phyloP scores from a whole-genome alignment of 2,329 filamentous ascomycete genomes.

The Phyllosticta citriasiana region DNA sequence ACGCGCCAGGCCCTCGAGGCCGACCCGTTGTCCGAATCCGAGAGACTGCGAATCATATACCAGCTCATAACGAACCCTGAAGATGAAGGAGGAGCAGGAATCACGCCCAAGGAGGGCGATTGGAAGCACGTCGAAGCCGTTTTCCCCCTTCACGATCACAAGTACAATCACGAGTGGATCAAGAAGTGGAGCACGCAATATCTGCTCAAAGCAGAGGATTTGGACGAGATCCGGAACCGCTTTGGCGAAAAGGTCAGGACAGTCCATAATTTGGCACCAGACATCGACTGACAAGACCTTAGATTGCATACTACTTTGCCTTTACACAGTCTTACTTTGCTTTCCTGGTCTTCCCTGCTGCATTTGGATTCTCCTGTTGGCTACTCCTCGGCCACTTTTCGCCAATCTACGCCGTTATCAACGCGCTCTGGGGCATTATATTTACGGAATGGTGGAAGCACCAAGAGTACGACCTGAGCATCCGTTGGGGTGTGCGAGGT shows the following conservation, averaged over 20 bases:
- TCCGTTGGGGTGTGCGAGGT: slow-evolving; percentile 80
- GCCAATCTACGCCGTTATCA: slow-evolving; percentile 65
- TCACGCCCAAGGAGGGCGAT: slow-evolving; percentile 40
- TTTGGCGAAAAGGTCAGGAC: slow-evolving; percentile 36
- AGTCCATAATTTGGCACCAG: neutral
- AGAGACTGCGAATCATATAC: slow-evolving; percentile 79
- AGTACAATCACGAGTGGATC: slow-evolving; percentile 44
- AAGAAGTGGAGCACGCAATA: slow-evolving; percentile 42
- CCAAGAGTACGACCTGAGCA: slow-evolving; percentile 74
- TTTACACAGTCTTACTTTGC: slow-evolving; percentile 86
- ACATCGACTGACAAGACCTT: slow-evolving; percentile 2
- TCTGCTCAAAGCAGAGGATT: slow-evolving; percentile 36
- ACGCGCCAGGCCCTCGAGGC: slow-evolving; percentile 56
- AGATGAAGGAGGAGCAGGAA: slow-evolving; percentile 39
- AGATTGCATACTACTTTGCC: slow-evolving; percentile 90
- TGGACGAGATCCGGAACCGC: slow-evolving; percentile 42
- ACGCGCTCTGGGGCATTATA: slow-evolving; percentile 74
- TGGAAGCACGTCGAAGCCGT: slow-evolving; percentile 41
- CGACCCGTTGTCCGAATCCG: slow-evolving; percentile 76
- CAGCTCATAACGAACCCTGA: slow-evolving; percentile 51
- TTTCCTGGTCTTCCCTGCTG: slow-evolving; percentile 74
- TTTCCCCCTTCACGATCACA: slow-evolving; percentile 41
- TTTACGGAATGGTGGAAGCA: slow-evolving; percentile 97
- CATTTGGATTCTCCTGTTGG: slow-evolving; percentile 68
- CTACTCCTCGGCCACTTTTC: slow-evolving; percentile 78